These are phyloP conservation scores for Phaeodactylum tricornutum DNA, from an alignment of 108 stramenopile genomes.

Conservation along the genomic window DNA sequence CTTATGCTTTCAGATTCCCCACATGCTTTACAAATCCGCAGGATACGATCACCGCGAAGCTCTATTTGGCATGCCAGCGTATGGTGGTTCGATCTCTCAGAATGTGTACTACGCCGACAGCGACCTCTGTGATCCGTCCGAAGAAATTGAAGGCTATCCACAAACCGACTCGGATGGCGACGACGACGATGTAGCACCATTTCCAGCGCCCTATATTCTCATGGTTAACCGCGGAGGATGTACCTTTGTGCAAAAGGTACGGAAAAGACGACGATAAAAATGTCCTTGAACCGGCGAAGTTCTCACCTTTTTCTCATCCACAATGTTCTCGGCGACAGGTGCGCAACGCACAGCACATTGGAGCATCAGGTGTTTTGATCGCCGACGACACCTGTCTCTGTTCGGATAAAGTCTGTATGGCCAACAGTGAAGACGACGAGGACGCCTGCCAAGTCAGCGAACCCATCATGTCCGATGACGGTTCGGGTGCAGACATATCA, in stretches of 20 bases:
- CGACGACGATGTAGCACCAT: no score
- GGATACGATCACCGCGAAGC: conserved; percentile 91
- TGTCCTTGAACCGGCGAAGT: no score
- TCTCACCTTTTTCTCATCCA: no score
- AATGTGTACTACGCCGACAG: conserved; percentile 75
- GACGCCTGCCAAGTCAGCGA: no score
- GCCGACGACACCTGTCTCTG: conserved; percentile 86
- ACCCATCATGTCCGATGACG: conserved; percentile 99
- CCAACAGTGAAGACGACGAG: conserved; percentile 7
- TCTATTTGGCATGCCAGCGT: conserved; percentile 87
- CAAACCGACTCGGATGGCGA: no score
- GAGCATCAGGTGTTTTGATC: conserved; percentile 87
- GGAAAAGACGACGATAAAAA: conserved; percentile 9
- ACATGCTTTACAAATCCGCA: conserved; percentile 11
- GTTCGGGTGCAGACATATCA: conserved; percentile 82
- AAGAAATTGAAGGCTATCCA: conserved; percentile 46
- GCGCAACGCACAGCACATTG: conserved; percentile 81
- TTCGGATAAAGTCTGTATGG: conserved; percentile 1
- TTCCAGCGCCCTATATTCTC: conserved; percentile 73
- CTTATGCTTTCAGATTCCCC: conserved; percentile 1
- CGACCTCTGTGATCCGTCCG: conserved; percentile 44
- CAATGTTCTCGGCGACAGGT: no score
- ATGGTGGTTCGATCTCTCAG: conserved; percentile 82
- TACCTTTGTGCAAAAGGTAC: conserved; percentile 85
- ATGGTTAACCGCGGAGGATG: conserved; percentile 91